Evolutionary conservation across 305 asterid species (phyloP).

Genomic region (Solanum aculeatissimum): DNA sequence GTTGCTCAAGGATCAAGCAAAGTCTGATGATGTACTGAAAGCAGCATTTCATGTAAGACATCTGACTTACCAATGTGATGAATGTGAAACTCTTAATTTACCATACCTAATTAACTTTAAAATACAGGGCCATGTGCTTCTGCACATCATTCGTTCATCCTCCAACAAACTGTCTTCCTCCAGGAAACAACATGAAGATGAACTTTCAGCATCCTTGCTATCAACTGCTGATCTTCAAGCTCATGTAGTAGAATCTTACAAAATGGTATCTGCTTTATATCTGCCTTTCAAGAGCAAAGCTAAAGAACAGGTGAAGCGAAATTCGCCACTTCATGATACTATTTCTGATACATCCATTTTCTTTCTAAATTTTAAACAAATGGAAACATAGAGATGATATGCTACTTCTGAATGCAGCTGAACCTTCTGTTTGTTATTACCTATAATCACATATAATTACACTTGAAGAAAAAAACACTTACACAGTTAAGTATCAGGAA

Average conservation of each 20-base stretch:
- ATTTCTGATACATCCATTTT: background rate
- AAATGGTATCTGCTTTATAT: slow-evolving; percentile 89
- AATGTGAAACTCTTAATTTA: background rate
- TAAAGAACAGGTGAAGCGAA: slow-evolving; percentile 66
- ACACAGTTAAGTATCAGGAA: background rate
- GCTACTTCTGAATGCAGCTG: background rate
- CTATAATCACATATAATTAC: background rate
- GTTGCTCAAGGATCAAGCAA: slow-evolving; percentile 90
- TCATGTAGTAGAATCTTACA: slow-evolving; percentile 75
- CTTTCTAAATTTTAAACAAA: background rate
- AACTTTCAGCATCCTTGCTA: slow-evolving; percentile 26
- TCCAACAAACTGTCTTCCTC: slow-evolving; percentile 28
- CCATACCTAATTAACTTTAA: slow-evolving; percentile 8
- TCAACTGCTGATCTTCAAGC: slow-evolving; percentile 56
- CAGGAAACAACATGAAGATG: slow-evolving; percentile 24
- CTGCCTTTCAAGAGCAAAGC: slow-evolving; percentile 82
- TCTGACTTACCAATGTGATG: slow-evolving; percentile 5
- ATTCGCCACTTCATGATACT: background rate
- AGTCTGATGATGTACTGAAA: slow-evolving; percentile 91
- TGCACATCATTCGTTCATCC: slow-evolving; percentile 59
- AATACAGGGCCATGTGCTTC: slow-evolving; percentile 90
- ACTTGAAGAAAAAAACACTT: background rate
- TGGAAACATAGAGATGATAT: background rate
- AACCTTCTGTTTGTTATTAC: background rate
- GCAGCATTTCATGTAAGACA: slow-evolving; percentile 92